A percentile compares a stretch with the other conserved stretches of the same genome.
phyloP scores from a whole-genome alignment of 164 flowering plant genomes.

The Dillenia suffruticosa region DNA sequence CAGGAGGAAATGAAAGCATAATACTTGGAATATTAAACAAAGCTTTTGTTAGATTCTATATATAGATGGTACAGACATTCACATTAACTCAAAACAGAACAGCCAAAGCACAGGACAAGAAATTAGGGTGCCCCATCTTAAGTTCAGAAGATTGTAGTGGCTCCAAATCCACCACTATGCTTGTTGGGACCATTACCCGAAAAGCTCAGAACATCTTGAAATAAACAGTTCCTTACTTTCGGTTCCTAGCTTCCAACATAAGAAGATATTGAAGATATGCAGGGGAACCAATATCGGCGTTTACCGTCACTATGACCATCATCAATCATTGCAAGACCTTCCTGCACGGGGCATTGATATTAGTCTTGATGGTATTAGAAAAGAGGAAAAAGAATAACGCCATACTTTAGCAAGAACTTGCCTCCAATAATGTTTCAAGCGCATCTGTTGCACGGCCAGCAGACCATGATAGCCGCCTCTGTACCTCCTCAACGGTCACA shows the following conservation, averaged over 20 bases:
- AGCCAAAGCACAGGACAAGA: too few relatives aligned
- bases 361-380: not conserved
- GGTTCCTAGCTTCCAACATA: constrained; percentile 27
- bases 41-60: too few relatives aligned
- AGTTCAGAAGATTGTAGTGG: too few relatives aligned
- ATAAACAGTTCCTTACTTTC: not conserved
- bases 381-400: not conserved
- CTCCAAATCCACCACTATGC: too few relatives aligned
- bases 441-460: constrained; percentile 86
- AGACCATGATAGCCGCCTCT: constrained; percentile 73
- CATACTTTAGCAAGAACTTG: constrained; percentile 22
- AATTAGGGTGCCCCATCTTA: too few relatives aligned
- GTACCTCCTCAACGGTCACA: constrained; percentile 84
- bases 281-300: constrained; percentile 92
- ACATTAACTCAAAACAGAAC: too few relatives aligned
- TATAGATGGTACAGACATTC: too few relatives aligned
- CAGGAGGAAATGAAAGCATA: too few relatives aligned
- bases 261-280: constrained; percentile 61
- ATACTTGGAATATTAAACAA: too few relatives aligned
- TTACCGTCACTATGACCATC: constrained; percentile 86
- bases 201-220: too few relatives aligned
- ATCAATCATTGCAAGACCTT: constrained; percentile 97
- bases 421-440: constrained; percentile 77
- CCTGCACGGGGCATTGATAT: constrained; percentile 45
- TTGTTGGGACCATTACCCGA: too few relatives aligned